Percentiles rank a stretch among this genome's conserved stretches.
Conservation (phyloP, 345 rosid genomes). For the Lumnitzera littorea region DNA sequence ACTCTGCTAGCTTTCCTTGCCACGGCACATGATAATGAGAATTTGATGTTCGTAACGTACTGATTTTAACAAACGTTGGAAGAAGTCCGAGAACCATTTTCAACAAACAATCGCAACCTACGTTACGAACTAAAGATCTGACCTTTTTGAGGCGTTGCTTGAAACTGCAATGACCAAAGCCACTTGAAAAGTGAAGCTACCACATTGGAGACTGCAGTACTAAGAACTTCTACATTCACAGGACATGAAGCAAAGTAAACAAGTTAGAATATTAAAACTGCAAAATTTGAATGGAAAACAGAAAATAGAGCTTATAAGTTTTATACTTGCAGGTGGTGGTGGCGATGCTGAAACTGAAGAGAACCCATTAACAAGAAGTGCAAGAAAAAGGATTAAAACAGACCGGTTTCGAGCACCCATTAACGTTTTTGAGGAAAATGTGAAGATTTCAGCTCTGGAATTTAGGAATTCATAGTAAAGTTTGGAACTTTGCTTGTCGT, state of each 20-base stretch:
- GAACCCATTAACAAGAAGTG: constrained; percentile 38
- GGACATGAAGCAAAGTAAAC: too few relatives aligned
- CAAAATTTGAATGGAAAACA: neutral
- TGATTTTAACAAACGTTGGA: too few relatives aligned
- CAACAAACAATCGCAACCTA: neutral
- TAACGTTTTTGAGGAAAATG: constrained; percentile 12
- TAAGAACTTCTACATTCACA: constrained; percentile 54
- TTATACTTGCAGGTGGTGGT: constrained; percentile 70
- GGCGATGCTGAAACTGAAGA: constrained; percentile 68
- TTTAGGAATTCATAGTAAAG: constrained; percentile 1
- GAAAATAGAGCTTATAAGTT: constrained; percentile 11
- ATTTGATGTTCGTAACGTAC: too few relatives aligned
- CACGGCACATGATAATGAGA: too few relatives aligned
- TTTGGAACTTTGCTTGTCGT: neutral
- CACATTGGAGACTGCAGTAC: constrained; percentile 70
- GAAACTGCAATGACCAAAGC: constrained; percentile 65
- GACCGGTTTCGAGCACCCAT: constrained; percentile 22
- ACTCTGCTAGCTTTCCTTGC: too few relatives aligned
- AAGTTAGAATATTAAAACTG: neutral
- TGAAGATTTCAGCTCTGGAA: constrained; percentile 18
- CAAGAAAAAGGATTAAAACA: constrained; percentile 30
- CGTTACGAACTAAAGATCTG: constrained; percentile 7
- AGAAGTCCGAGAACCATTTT: too few relatives aligned
- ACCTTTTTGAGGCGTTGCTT: constrained; percentile 69
- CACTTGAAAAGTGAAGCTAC: constrained; percentile 72